A percentile compares a stretch with the other conserved stretches of the same genome.
phyloP scores from a whole-genome alignment of 192 early-diverging fungal species.

The Backusella tarrabulga region DNA sequence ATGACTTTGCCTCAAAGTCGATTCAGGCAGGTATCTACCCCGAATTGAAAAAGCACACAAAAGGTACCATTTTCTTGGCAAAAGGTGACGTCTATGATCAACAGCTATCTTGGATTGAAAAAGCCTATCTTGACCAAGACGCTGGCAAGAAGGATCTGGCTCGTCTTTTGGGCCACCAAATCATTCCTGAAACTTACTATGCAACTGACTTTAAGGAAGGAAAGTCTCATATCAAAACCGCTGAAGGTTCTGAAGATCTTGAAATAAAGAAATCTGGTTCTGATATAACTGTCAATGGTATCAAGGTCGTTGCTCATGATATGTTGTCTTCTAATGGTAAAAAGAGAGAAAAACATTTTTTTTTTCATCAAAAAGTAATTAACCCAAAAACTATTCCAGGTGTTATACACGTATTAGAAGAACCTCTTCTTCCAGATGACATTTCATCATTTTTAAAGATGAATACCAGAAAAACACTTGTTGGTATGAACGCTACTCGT shows the following conservation, averaged over 20 bases:
- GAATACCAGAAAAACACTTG: slow-evolving; percentile 32
- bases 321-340: slow-evolving; percentile 47
- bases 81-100: slow-evolving; percentile 27
- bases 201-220: slow-evolving; percentile 31
- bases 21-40: slow-evolving; percentile 22
- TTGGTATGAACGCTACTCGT: slow-evolving; percentile 65
- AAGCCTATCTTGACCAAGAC: slow-evolving; percentile 27
- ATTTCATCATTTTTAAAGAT: slow-evolving; percentile 7
- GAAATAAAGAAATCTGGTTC: not conserved
- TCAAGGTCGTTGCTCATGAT: slow-evolving; percentile 26
- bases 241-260: slow-evolving; percentile 26
- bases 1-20: slow-evolving; percentile 25
- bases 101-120: slow-evolving; percentile 29
- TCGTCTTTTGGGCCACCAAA: slow-evolving; percentile 42
- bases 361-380: slow-evolving; percentile 43
- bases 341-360: not conserved
- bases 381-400: slow-evolving; percentile 37
- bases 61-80: slow-evolving; percentile 49
- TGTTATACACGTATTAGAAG: slow-evolving; percentile 37
- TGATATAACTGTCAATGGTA: slow-evolving; percentile 26
- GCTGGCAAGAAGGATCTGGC: slow-evolving; percentile 39
- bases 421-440: slow-evolving; percentile 15
- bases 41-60: slow-evolving; percentile 25
- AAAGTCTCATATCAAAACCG: slow-evolving; percentile 7
- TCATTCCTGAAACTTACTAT: slow-evolving; percentile 39